These are phyloP conservation scores for Pseudogymnoascus sp. DNA, from an alignment of 2,329 filamentous ascomycete species.

Conservation along the genomic window DNA sequence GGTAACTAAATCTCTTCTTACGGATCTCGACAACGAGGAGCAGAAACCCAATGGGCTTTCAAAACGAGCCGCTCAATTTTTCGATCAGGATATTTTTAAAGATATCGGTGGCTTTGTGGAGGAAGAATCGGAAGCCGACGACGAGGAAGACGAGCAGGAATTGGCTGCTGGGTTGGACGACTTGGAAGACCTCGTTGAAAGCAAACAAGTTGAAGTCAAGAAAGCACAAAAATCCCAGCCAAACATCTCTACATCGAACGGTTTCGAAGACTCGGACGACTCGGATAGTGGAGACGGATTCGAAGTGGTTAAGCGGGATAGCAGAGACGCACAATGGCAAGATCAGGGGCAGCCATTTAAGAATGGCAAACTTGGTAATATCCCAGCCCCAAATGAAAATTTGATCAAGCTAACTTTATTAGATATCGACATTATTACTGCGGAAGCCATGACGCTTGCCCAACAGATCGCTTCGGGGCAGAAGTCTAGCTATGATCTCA, in stretches of 20 bases:
- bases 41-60: constrained; percentile 56
- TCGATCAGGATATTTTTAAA: constrained; percentile 90
- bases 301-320: constrained; percentile 49
- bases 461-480: constrained; percentile 83
- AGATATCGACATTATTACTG: constrained; percentile 98
- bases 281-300: constrained; percentile 42
- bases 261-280: constrained; percentile 16
- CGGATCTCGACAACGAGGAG: constrained; percentile 49
- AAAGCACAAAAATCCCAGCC: constrained; percentile 19
- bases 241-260: constrained; percentile 19
- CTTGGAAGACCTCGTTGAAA: constrained; percentile 22
- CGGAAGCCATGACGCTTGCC: constrained; percentile 95
- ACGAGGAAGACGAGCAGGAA: constrained; percentile 35
- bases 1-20: constrained; percentile 45
- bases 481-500: constrained; percentile 66
- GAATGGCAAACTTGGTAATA: constrained; percentile 52
- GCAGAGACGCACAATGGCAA: constrained; percentile 55
- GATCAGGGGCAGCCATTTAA: constrained; percentile 52
- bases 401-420: constrained; percentile 22
- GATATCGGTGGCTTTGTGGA: constrained; percentile 62
- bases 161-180: constrained; percentile 29
- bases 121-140: constrained; percentile 36
- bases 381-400: neutral
- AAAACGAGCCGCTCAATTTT: constrained; percentile 78
- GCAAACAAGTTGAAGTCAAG: constrained; percentile 29